Percentiles rank a stretch among this genome's conserved stretches.
Evolutionary conservation across 1,284 basidiomycete species (phyloP).

Genomic region (Cutaneotrichosporon sp.): DNA sequence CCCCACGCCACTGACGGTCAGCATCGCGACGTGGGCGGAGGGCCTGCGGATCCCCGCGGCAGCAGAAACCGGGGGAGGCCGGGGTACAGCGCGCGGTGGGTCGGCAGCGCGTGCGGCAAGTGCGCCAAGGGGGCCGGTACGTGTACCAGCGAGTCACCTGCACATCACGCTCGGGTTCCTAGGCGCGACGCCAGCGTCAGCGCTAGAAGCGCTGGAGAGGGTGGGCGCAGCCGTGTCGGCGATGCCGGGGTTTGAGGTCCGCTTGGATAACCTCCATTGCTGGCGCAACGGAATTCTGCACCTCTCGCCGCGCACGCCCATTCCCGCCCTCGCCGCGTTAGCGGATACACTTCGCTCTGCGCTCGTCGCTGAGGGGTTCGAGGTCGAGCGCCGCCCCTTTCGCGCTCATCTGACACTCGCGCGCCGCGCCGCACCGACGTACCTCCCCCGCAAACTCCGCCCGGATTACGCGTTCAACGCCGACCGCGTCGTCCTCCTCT

Average conservation of each 20-base stretch:
- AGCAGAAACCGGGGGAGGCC: too few relatives aligned
- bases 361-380: background rate
- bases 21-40: background rate
- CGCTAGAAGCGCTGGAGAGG: background rate
- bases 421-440: background rate
- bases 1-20: background rate
- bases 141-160: background rate
- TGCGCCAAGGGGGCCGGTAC: background rate
- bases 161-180: conserved; percentile 7
- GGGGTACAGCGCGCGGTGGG: too few relatives aligned
- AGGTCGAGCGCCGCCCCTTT: background rate
- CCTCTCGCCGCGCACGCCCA: too few relatives aligned
- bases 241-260: background rate
- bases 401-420: conserved; percentile 1
- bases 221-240: background rate
- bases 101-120: too few relatives aligned
- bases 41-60: background rate
- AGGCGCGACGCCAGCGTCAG: background rate
- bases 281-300: conserved; percentile 4
- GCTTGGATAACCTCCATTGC: background rate
- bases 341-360: background rate
- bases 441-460: too few relatives aligned
- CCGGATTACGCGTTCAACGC: too few relatives aligned
- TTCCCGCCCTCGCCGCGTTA: too few relatives aligned
- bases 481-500: too few relatives aligned